phyloP scores from a whole-genome alignment of 225 moss, liverwort and hornwort genomes.

The Sphagnum contortum region DNA sequence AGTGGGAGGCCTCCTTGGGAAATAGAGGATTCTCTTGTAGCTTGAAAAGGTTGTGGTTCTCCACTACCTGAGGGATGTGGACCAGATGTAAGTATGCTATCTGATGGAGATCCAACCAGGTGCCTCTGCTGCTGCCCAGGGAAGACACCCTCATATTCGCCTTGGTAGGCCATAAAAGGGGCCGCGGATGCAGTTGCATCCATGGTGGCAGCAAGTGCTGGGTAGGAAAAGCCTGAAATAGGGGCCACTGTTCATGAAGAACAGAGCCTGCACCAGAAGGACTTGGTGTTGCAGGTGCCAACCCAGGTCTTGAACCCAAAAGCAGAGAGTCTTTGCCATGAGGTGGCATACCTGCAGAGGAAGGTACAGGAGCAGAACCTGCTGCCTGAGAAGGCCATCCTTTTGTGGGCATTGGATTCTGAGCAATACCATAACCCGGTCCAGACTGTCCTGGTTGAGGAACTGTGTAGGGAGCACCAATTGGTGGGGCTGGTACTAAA shows the following conservation, averaged over 20 bases:
- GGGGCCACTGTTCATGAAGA: constrained; percentile 14
- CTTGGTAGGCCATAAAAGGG: constrained; percentile 26
- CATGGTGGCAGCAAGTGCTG: constrained; percentile 32
- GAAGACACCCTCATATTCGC: constrained; percentile 23
- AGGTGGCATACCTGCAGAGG: constrained; percentile 20
- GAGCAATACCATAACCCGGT: constrained; percentile 45
- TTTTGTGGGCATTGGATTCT: constrained; percentile 29
- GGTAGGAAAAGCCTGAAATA: constrained; percentile 24
- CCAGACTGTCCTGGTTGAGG: constrained; percentile 35
- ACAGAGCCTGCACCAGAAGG: constrained; percentile 17
- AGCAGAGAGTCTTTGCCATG: constrained; percentile 7
- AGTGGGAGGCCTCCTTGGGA: constrained; percentile 32
- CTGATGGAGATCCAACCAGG: constrained; percentile 21
- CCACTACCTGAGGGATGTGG: constrained; percentile 23
- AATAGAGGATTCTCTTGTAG: constrained; percentile 22
- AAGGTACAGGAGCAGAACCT: constrained; percentile 32
- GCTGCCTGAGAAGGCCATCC: constrained; percentile 65
- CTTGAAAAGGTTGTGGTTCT: constrained; percentile 30
- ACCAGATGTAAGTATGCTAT: constrained; percentile 32
- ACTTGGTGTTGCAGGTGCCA: constrained; percentile 12
- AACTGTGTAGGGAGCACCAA: constrained; percentile 34
- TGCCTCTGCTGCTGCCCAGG: constrained; percentile 30
- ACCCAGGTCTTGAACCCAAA: constrained; percentile 18
- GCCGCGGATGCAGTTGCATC: constrained; percentile 41
- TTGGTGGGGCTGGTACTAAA: constrained; percentile 25